Evolutionary conservation across 768 basidiomycete genomes (phyloP), one percentile per base, ranked within the genome.

Genomic region (Naganishia vaughanmartiniae): DNA sequence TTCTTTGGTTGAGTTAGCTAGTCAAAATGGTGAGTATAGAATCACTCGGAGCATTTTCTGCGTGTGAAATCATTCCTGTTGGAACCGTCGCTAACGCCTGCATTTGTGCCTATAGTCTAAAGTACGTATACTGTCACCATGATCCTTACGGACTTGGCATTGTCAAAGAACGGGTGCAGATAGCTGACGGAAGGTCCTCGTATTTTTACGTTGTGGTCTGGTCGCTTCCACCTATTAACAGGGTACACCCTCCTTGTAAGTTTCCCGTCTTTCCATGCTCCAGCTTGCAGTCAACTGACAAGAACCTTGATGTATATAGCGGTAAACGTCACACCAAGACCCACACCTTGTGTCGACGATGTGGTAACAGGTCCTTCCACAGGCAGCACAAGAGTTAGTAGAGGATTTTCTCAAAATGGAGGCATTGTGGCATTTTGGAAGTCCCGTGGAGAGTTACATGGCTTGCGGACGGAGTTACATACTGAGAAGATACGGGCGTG

Each of bases 321-420:
- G 92, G 93, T 91, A 94, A 94, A 86, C 87, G 92, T 82, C 93
- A 94, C 88, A 90, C 91, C 76, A 96, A 95, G 86, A 88, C 91
- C 74, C 93, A 95, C 87, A 93, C 92, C 69, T 89, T 97, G 78
- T 99, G 96, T 88, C 87, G 93, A 82, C 91, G 96, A 77, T 99
- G 96, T 84, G 93, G 93, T 75, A 87, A 89, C 84, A 89, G 95
- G 71, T 87, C 93, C 42, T 95, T 97, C 87, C 96, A 98, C 88
- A 90, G 88, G 84, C 95, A 99, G 85, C 92, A 99, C 86, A 93
- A 98, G 87, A 89, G 92, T 94, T 75, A 77, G 90, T 83, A 46
- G 24, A 42, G 42, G 34, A 28, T 30, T 30, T 55, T 14, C 15
- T 42, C 10, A 15, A 33, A 7, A 55, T 33, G 14, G 33, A 31